Conservation (phyloP, 805 yeast genomes). For the Candida golubevii region DNA sequence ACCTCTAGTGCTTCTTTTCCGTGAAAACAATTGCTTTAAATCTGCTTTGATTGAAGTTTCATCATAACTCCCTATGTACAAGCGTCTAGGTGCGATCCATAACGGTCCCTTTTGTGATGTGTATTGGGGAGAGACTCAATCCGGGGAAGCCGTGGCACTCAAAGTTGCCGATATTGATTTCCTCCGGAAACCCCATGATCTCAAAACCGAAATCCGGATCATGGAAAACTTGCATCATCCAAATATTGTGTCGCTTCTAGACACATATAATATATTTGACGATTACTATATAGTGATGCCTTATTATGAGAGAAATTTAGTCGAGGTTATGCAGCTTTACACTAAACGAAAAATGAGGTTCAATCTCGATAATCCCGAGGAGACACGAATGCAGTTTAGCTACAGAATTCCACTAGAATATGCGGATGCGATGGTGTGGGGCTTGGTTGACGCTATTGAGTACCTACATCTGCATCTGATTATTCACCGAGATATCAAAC, state of each 20-base stretch:
- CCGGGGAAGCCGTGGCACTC: slow-evolving; percentile 21
- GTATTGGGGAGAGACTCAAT: slow-evolving; percentile 21
- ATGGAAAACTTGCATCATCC: slow-evolving; percentile 19
- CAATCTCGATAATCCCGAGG: slow-evolving; percentile 22
- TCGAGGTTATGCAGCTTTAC: slow-evolving; percentile 20
- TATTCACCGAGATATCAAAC: slow-evolving; percentile 42
- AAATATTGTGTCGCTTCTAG: slow-evolving; percentile 16
- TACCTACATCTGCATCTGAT: slow-evolving; percentile 31
- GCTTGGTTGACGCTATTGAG: slow-evolving; percentile 22
- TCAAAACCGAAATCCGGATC: slow-evolving; percentile 28
- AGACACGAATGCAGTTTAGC: slow-evolving; percentile 8
- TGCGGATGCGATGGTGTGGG: slow-evolving; percentile 13
- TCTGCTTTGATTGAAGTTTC: too few relatives aligned
- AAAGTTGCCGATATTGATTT: slow-evolving; percentile 39
- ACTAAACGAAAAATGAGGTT: slow-evolving; percentile 21
- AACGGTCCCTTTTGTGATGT: slow-evolving; percentile 34
- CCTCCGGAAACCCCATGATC: slow-evolving; percentile 32
- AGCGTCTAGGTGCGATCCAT: slow-evolving; percentile 22
- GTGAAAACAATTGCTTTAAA: too few relatives aligned
- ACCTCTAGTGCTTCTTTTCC: too few relatives aligned
- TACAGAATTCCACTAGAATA: slow-evolving; percentile 14
- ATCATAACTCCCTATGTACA: too few relatives aligned
- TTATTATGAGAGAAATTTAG: slow-evolving; percentile 25
- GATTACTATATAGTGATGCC: slow-evolving; percentile 34
- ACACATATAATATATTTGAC: slow-evolving; percentile 23